These are phyloP conservation scores for Sindora glabra DNA, from an alignment of 306 rosid genomes.

Conservation along the genomic window DNA sequence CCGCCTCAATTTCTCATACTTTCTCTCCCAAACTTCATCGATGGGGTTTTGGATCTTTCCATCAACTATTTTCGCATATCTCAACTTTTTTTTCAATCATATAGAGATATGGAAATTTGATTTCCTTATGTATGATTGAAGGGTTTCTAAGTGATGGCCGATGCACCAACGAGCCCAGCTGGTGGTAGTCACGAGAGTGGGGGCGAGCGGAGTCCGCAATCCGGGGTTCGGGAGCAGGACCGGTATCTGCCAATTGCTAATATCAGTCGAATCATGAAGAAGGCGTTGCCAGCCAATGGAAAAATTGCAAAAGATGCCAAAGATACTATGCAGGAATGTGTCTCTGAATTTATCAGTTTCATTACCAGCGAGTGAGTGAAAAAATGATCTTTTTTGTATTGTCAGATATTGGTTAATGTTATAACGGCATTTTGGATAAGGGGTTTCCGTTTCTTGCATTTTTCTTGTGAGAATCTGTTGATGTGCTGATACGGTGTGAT, in stretches of 20 bases:
- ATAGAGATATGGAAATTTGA: not conserved
- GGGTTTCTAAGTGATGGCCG: conserved; percentile 41
- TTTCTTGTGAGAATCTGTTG: not conserved
- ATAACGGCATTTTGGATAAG: not conserved
- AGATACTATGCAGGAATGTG: conserved; percentile 84
- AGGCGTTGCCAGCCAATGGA: conserved; percentile 72
- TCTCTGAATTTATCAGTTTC: conserved; percentile 87
- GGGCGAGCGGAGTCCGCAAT: conserved; percentile 71
- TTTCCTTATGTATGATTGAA: not conserved
- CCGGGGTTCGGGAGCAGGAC: conserved; percentile 61
- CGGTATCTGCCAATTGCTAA: conserved; percentile 81
- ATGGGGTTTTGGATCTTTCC: not conserved
- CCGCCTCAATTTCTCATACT: not conserved
- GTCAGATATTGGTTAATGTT: not conserved
- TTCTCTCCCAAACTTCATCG: not conserved
- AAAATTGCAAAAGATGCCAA: conserved; percentile 92
- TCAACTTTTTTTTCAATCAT: too few species aligned
- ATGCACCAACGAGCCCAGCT: conserved; percentile 61
- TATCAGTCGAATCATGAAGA: conserved; percentile 92
- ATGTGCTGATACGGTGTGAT: not conserved
- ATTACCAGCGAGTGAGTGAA: conserved; percentile 75
- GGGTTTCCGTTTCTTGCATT: not conserved
- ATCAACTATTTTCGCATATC: not conserved
- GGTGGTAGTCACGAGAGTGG: conserved; percentile 78
- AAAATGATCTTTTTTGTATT: not conserved